phyloP scores from a whole-genome alignment of 1,284 basidiomycete species.

The Rhodotorula mucilaginosa region DNA sequence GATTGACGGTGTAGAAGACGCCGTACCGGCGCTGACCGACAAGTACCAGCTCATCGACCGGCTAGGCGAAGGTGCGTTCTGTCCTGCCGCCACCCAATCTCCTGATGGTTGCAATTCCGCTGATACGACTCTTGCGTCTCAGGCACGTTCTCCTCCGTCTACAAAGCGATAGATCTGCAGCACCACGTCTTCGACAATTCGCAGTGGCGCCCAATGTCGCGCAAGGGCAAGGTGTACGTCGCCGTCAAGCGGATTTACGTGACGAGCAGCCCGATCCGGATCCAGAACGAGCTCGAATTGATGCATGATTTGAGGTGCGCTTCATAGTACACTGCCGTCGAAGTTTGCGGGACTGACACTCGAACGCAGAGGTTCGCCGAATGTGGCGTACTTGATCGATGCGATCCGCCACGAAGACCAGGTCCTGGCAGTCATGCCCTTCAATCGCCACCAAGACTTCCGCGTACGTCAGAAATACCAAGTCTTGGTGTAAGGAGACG shows the following conservation, averaged over 20 bases:
- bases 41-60: conserved; percentile 84
- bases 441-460: conserved; percentile 88
- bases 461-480: conserved; percentile 64
- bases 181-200: conserved; percentile 76
- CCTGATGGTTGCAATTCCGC: background rate
- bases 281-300: conserved; percentile 92
- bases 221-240: conserved; percentile 61
- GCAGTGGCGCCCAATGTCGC: conserved; percentile 58
- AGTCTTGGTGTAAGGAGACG: too few species aligned
- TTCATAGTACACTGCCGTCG: background rate
- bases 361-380: conserved; percentile 64
- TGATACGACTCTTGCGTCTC: background rate
- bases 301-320: conserved; percentile 65
- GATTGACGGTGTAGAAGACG: conserved; percentile 57
- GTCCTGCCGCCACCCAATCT: background rate
- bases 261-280: conserved; percentile 86
- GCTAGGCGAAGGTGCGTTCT: conserved; percentile 68
- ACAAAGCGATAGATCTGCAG: conserved; percentile 85
- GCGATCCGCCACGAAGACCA: conserved; percentile 91
- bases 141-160: conserved; percentile 98
- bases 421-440: conserved; percentile 92
- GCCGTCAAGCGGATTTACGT: conserved; percentile 97
- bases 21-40: conserved; percentile 63
- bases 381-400: conserved; percentile 87
- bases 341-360: background rate